Evolutionary conservation across 2,329 filamentous ascomycete species (phyloP).

Genomic region (Sarocladium kiliense): DNA sequence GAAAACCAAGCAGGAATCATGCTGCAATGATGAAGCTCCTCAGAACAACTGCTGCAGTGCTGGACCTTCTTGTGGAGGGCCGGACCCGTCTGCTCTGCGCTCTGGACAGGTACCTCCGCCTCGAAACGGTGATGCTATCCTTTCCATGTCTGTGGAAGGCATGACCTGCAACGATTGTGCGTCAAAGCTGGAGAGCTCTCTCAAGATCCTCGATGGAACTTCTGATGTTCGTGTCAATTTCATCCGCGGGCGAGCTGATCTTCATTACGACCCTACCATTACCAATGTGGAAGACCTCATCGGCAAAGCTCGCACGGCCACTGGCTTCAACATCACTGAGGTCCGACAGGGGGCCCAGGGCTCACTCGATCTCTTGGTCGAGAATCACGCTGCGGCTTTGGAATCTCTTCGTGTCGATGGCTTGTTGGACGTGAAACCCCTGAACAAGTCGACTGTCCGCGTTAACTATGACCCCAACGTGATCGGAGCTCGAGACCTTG

Average conservation of each 20-base stretch:
- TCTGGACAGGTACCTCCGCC: not conserved
- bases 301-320: constrained; percentile 13
- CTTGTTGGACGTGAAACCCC: constrained; percentile 15
- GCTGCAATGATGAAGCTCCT: not conserved
- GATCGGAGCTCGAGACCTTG: constrained; percentile 17
- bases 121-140: constrained; percentile 13
- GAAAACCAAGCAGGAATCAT: not conserved
- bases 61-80: not conserved
- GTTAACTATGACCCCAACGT: constrained; percentile 18
- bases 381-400: not conserved
- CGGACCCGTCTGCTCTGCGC: not conserved
- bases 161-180: constrained; percentile 20
- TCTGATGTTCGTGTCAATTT: constrained; percentile 19
- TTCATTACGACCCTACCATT: constrained; percentile 13
- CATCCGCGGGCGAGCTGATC: constrained; percentile 19
- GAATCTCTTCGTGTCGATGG: constrained; percentile 9
- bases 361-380: not conserved
- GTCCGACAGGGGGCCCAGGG: constrained; percentile 2
- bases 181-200: constrained; percentile 15
- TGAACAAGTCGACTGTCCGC: constrained; percentile 15
- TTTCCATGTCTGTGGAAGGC: constrained; percentile 17
- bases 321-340: constrained; percentile 16
- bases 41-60: not conserved
- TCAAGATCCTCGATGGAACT: constrained; percentile 14
- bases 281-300: constrained; percentile 15